Evolutionary conservation across 148 eudicot genomes (phyloP).

Genomic region (Pharnaceum exiguum): DNA sequence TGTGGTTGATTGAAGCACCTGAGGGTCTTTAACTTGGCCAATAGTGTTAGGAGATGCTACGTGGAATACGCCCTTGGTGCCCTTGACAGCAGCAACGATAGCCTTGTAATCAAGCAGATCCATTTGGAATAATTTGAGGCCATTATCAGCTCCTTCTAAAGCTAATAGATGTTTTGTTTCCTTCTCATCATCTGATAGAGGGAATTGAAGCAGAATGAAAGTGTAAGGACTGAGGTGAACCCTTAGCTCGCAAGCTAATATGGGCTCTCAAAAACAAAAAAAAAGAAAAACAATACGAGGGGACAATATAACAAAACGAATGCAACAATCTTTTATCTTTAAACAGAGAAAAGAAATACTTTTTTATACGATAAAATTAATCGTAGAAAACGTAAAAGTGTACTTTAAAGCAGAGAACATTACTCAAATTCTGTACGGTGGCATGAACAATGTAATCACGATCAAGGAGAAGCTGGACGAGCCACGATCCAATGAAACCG

Average conservation of each 20-base stretch:
- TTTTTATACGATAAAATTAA: no score
- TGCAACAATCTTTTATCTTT: background rate
- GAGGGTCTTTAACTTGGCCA: slow-evolving; percentile 55
- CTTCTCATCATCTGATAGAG: slow-evolving; percentile 39
- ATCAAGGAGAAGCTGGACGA: slow-evolving; percentile 64
- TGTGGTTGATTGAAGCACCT: slow-evolving; percentile 31
- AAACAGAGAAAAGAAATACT: background rate
- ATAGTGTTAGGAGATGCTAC: slow-evolving; percentile 73
- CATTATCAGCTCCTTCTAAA: slow-evolving; percentile 50
- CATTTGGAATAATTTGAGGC: slow-evolving; percentile 55
- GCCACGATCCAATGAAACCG: slow-evolving; percentile 84
- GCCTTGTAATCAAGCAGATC: slow-evolving; percentile 74
- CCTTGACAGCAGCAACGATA: slow-evolving; percentile 46
- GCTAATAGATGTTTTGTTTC: slow-evolving; percentile 69
- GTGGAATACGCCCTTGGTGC: slow-evolving; percentile 69
- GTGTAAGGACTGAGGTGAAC: no score
- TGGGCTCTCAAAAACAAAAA: background rate
- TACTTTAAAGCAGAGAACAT: background rate
- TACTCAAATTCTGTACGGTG: slow-evolving; percentile 71
- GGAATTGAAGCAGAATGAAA: background rate
- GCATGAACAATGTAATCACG: slow-evolving; percentile 91
- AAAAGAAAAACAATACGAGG: background rate
- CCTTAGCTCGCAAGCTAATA: background rate
- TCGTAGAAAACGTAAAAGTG: background rate
- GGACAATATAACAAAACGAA: background rate